Base-by-base conservation (phyloP, 768 basidiomycete species). In the Suillus subalutaceus region DNA sequence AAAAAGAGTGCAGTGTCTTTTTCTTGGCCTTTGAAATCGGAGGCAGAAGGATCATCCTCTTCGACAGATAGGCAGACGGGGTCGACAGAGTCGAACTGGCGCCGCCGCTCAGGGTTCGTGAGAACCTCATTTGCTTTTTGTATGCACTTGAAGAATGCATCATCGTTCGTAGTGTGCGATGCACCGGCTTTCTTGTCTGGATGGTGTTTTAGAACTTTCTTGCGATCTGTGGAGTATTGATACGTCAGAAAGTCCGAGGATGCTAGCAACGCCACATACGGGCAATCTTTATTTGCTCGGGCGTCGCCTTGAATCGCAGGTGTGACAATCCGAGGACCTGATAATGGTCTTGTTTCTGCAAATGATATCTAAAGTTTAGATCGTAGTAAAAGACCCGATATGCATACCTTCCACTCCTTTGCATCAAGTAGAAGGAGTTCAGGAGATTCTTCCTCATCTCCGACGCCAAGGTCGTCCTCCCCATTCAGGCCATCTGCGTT, bases 141-240 rank as follows among this genome's bases (percentile, higher is more conserved):
- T 71, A 99, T 99, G 78, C 97, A 99, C 81, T 99, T 99, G 92
- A 99, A 99, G 85, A 99, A 99, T 0, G 90, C 90, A 72, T 99
- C 97, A 78, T 98, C 96, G 82, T 99, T 97, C 66, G 93, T 90
- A 72, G 93, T 92, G 71, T 89, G 88, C 43, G 87, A 86, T 43
- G 85, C 79, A 53, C 86, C 88, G 35, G 91, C 86, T 77, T 99
- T 98, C 81, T 99, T 98, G 82, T 99, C 96, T 0, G 96, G 96
- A 77, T 99, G 96, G 79, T 99, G 96, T 75, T 94, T 96, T 61
- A 99, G 89, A n/a, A 97, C 96, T 82, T 97, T 99, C 84, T 96
- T 94, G 72, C 95, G 93, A 84, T 99, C 95, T 97, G 69, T 35
- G 60, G 63, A 38, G 32, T 32, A 50, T 30, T 9, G 32, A 23